Evolutionary conservation across 1,284 basidiomycete species (phyloP).

Genomic region (Chalciporus sp.): DNA sequence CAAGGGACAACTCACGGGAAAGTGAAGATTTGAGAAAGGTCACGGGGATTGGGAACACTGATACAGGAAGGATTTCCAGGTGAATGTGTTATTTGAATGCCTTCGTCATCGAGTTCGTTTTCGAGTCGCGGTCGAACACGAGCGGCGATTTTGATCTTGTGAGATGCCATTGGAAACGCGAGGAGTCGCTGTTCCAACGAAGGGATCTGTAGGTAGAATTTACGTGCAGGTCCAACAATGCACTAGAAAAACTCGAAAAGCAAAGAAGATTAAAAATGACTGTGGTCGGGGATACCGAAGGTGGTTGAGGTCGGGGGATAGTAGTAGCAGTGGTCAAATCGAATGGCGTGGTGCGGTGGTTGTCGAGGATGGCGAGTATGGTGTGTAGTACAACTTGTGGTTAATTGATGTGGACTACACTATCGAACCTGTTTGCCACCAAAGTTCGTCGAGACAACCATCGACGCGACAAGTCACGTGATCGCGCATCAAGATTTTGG

Average conservation of each 20-base stretch:
- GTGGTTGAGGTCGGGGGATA: too few species aligned
- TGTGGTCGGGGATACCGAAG: background rate
- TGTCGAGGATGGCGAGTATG: background rate
- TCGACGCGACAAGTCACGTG: slow-evolving; percentile 28
- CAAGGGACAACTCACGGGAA: slow-evolving; percentile 56
- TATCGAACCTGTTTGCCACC: slow-evolving; percentile 24
- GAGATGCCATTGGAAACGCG: slow-evolving; percentile 17
- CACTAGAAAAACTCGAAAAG: background rate
- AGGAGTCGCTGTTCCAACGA: background rate
- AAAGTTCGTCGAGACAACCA: background rate
- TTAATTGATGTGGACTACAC: background rate
- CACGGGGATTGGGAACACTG: slow-evolving; percentile 65
- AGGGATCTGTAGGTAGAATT: background rate
- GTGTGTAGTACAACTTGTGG: background rate
- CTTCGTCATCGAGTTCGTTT: slow-evolving; percentile 63
- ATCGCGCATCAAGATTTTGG: background rate
- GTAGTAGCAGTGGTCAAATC: too few species aligned
- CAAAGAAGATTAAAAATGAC: background rate
- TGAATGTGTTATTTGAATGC: slow-evolving; percentile 52
- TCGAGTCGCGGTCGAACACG: slow-evolving; percentile 64
- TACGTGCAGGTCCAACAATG: background rate
- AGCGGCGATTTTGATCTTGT: slow-evolving; percentile 57
- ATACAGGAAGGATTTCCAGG: slow-evolving; percentile 48
- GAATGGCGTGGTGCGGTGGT: background rate
- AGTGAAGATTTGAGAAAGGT: slow-evolving; percentile 64